Base-by-base conservation (phyloP, 768 basidiomycete genomes). In the Boletus vermiculosoides region DNA sequence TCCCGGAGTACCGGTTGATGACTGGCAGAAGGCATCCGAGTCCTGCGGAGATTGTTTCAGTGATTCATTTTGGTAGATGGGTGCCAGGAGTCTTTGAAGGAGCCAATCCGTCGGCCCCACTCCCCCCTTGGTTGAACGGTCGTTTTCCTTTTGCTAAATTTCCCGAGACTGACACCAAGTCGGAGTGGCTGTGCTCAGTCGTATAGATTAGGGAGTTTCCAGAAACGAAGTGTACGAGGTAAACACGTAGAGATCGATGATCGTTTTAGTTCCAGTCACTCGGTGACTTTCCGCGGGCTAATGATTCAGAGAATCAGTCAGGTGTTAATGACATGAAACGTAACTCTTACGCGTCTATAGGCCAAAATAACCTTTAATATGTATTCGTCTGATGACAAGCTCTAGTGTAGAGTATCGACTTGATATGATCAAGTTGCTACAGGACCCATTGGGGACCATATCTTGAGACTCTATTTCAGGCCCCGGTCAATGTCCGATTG, bases 31-130 rank as follows among this genome's bases (percentile, higher is more conserved):
- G 51, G 42, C 22, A 36, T 8, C 16, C 37, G 37, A 50, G 31
- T 16, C 33, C 12, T 39, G 50, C 58, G 58, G 58, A 59, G 42
- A 59, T 61, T 61, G 53, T 42, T 30, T 60, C 47, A 16, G 31
- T 20, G 8, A 15, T 30, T 59, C 25, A 59, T 50, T 46, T 52
- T 20, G 37, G 58, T 18, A 22, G n/a, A 46, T 11, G 20, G 52
- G 59, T 55, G 59, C 5, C 58, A 54, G 59, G 45, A 60, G 59
- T 58, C 57, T 56, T 6, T 5, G 42, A 28, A 36, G 15, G 50
- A 30, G 10, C 1, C 11, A 13, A n/a, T 8, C 6, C 10, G 4
- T 3, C 40, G 53, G 50, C 13, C 37, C 16, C n/a, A n/a, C n/a
- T n/a, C n/a, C 34, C 41, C 22, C 33, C 7, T 31, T 46, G 31